Evolutionary conservation across 352 stramenopile species (phyloP).

Genomic region (Phytophthora foliorum): DNA sequence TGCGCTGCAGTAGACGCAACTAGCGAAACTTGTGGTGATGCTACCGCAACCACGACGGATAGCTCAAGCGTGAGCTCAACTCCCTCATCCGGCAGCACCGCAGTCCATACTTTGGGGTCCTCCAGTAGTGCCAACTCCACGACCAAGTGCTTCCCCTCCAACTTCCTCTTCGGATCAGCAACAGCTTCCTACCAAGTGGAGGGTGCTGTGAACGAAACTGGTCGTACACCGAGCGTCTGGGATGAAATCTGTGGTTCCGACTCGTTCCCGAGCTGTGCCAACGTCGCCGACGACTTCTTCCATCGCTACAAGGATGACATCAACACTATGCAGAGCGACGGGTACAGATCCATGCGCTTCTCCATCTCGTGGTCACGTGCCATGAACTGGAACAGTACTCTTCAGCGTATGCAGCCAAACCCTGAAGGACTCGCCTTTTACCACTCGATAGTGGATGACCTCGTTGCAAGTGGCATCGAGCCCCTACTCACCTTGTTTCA

Average conservation of each 20-base stretch:
- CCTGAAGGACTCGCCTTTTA: slow-evolving; percentile 92
- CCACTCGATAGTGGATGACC: slow-evolving; percentile 86
- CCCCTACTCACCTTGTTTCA: slow-evolving; percentile 94
- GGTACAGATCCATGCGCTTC: slow-evolving; percentile 92
- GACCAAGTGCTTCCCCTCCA: slow-evolving; percentile 48
- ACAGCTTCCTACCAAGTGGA: slow-evolving; percentile 93
- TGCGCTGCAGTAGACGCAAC: background rate
- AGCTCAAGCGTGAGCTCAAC: slow-evolving; percentile 5
- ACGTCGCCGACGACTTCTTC: slow-evolving; percentile 94
- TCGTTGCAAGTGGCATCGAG: slow-evolving; percentile 81
- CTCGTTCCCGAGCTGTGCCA: slow-evolving; percentile 70
- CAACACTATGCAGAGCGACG: slow-evolving; percentile 90
- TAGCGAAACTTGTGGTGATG: slow-evolving; percentile 1
- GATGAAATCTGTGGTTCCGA: slow-evolving; percentile 81
- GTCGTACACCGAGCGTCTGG: slow-evolving; percentile 89
- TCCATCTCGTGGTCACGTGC: slow-evolving; percentile 93
- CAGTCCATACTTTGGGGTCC: background rate
- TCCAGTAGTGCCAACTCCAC: slow-evolving; percentile 23
- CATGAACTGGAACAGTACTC: slow-evolving; percentile 76
- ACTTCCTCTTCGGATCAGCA: slow-evolving; percentile 85
- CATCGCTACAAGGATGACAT: slow-evolving; percentile 92
- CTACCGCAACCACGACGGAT: background rate
- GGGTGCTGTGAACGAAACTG: slow-evolving; percentile 81
- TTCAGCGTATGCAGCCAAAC: slow-evolving; percentile 76
- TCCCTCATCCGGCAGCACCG: background rate